Evolutionary conservation across 2,329 filamentous ascomycete genomes (phyloP).

Genomic region (Sodiomyces alkalinus): DNA sequence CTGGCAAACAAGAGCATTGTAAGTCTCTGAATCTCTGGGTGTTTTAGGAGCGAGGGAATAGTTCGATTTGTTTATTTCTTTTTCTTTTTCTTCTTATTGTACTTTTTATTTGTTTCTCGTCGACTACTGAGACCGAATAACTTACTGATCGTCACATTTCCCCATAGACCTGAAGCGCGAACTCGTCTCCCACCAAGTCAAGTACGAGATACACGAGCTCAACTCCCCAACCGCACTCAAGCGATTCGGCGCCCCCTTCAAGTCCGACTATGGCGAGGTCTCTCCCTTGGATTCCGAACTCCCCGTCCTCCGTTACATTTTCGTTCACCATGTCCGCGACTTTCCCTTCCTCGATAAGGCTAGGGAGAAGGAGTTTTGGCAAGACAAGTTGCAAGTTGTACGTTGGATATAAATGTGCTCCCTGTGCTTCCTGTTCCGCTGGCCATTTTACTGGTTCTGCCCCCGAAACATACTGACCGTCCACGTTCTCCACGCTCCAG

Average conservation of each 20-base stretch:
- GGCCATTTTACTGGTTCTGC: background rate
- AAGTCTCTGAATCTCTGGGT: constrained; percentile 15
- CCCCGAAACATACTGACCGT: constrained; percentile 3
- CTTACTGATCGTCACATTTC: too few species aligned
- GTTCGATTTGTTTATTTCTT: too few species aligned
- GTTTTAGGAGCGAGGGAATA: background rate
- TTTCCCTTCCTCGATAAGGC: constrained; percentile 97
- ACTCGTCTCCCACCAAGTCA: constrained; percentile 78
- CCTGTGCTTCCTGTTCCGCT: too few species aligned
- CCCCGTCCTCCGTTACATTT: constrained; percentile 88
- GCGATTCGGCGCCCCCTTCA: constrained; percentile 90
- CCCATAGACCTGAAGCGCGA: constrained; percentile 80
- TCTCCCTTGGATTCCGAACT: constrained; percentile 87
- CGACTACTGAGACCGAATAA: too few species aligned
- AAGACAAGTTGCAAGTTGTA: constrained; percentile 90
- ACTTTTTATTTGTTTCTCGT: too few species aligned
- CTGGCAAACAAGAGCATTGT: constrained; percentile 98
- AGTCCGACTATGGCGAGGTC: constrained; percentile 82
- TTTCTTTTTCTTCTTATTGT: too few species aligned
- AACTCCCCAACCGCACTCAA: constrained; percentile 89
- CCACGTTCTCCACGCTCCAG: constrained; percentile 27
- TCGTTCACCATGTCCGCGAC: constrained; percentile 93
- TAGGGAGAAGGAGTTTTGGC: constrained; percentile 98
- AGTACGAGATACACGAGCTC: constrained; percentile 80
- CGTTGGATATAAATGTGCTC: too few species aligned